Evolutionary conservation across 805 yeast genomes (phyloP), one percentile per base, ranked within the genome.

Genomic region (Teunomyces pallodes): DNA sequence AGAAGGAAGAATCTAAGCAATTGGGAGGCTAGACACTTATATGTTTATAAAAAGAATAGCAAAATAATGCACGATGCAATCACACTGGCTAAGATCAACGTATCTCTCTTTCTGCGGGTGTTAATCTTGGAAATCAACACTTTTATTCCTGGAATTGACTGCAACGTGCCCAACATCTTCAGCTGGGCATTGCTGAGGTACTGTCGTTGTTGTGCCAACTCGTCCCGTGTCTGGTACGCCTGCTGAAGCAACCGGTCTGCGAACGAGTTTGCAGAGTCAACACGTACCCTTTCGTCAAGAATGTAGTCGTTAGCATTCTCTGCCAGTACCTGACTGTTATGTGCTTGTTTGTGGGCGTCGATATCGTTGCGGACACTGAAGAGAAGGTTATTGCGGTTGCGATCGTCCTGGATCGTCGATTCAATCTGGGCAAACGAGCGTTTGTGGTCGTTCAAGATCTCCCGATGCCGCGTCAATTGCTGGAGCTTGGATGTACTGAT

Each of bases 221-320:
- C 95, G 51, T 91, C 97, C 49, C 98, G 75, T 0, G 98, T 90
- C 55, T 87, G 88, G 69, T 81, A 86, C 1, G 97, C 98, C 62
- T 86, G 91, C n/a, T 79, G 79, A 33, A 92, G 76, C 49, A 94
- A 72, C 39, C 86, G 70, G 62, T 94, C 97, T 12, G 96, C 88
- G 45, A 90, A 72, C 38, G 77, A 75, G 62, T 90, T 84, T 38
- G 94, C 83, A 45, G 76, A 75, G 54, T 87, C 88, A 14, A 86
- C 86, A 43, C 96, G 74, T 33, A 79, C 72, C 6, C 89, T 67
- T 66, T 92, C 99, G 49, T 86, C 83, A 48, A 86, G 75, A 62
- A 88, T 83, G 64, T 92, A 92, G 52, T 83, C 87, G 53, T 85
- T 82, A 47, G 83, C 88, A 54, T 67, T 67, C 40, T 47, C 49